Percentiles rank a stretch among this genome's conserved stretches.
Evolutionary conservation across 495 filamentous ascomycete genomes (phyloP).

Genomic region (Barbatosphaeria neglecta): DNA sequence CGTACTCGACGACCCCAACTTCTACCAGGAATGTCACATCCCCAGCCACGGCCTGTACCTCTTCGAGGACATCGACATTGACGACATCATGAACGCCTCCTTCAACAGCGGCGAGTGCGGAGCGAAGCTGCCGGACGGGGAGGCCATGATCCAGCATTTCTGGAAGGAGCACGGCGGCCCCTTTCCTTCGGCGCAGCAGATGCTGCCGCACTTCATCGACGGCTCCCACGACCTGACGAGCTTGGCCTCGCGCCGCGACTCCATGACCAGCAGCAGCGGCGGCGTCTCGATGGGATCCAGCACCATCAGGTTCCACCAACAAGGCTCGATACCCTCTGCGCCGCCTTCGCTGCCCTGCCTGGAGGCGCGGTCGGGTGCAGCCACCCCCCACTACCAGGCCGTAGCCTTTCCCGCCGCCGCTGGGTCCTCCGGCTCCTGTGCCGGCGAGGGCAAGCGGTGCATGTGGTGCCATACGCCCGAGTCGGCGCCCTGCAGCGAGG

Average conservation of each 20-base stretch:
- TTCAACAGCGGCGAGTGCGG: slow-evolving; percentile 10
- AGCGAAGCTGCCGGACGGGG: slow-evolving; percentile 12
- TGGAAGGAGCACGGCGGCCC: slow-evolving; percentile 4
- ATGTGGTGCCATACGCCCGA: slow-evolving; percentile 15
- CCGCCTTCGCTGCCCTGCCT: no score
- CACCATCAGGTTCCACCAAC: slow-evolving; percentile 4
- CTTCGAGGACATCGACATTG: slow-evolving; percentile 1
- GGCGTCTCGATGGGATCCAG: slow-evolving; percentile 7
- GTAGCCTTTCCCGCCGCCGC: no score
- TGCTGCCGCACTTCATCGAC: neutral
- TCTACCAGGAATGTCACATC: neutral
- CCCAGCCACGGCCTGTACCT: neutral
- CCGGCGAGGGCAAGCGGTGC: slow-evolving; percentile 12
- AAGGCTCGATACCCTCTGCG: no score
- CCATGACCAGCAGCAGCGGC: slow-evolving; percentile 12
- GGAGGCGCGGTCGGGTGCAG: no score
- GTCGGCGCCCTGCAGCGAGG: slow-evolving; percentile 10
- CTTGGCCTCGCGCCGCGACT: slow-evolving; percentile 16
- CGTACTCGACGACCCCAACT: neutral
- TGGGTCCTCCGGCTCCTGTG: no score
- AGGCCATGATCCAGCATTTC: slow-evolving; percentile 20
- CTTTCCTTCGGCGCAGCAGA: neutral
- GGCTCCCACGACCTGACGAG: neutral
- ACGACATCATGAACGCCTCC: slow-evolving; percentile 1
- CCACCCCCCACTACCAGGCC: no score